Base-by-base conservation (phyloP, 2,329 filamentous ascomycete genomes). In the Cadophora malorum region DNA sequence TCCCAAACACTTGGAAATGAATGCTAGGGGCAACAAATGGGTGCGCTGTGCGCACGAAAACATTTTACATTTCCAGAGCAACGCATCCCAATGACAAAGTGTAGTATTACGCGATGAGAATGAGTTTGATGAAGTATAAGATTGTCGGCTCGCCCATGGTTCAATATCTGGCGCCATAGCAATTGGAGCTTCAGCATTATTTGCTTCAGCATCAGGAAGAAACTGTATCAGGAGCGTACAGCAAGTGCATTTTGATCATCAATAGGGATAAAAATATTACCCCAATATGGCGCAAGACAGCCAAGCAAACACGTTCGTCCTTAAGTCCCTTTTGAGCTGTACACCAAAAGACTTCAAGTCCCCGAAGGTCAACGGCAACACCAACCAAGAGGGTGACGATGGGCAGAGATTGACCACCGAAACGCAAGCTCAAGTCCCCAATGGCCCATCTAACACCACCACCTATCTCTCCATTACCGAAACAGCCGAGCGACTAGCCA, bases 401-500 rank as follows among this genome's bases (percentile, higher is more conserved):
- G 14, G 41, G 2, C 41, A 45, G 41, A 45, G 14, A 14, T 14
- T 45, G 41, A 45, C 41, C 41, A 45, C 41, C 3, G 41, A 45
- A 19, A 45, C 41, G 9, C 23, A 21, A 41, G 10, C 64, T 5
- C 64, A 52, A 45, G 53, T 66, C 8, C 55, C 64, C 21, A 66
- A 35, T 25, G 64, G 53, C 28, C 64, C 64, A 33, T 60, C 64
- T 3, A 66, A 53, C 28, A 61, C 49, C 25, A 41, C 10, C 10
- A 61, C 47, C 3, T 66, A 66, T 59, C 41, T 50, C 16, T 60
- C 64, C 41, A 35, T 6, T 10, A 19, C n/a, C n/a, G 64, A 61
- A 10, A 66, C 25, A 23, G 23, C 53, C 35, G 64, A 66, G 23
- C 53, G 53, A 35, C 31, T 66, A 35, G 64, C 49, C 14, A 64